A percentile compares a stretch with the other conserved stretches of the same genome.
These are phyloP conservation scores for Phytopythium delawarense DNA, from an alignment of 352 stramenopile species.

Conservation along the genomic window DNA sequence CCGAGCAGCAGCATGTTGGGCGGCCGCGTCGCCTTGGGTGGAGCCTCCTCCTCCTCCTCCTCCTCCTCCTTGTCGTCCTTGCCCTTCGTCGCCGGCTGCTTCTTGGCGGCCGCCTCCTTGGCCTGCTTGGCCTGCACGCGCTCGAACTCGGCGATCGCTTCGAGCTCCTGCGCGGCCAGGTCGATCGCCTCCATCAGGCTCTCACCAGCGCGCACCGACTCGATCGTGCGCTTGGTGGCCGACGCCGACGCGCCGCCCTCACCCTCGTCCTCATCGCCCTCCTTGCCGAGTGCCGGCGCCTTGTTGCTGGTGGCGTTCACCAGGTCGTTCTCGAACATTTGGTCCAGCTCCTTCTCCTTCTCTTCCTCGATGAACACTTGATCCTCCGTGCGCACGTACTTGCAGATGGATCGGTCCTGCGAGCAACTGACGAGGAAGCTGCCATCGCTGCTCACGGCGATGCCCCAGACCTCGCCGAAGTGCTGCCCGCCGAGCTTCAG, in stretches of 20 bases:
- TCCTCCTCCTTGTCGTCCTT: conserved; percentile 14
- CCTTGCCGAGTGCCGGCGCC: conserved; percentile 58
- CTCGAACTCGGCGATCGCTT: conserved; percentile 78
- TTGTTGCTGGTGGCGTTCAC: conserved; percentile 70
- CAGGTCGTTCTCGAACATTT: conserved; percentile 94
- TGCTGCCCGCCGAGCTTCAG: conserved; percentile 74
- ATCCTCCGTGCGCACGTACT: conserved; percentile 96
- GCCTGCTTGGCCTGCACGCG: conserved; percentile 56
- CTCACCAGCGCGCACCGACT: conserved; percentile 88
- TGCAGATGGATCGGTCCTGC: conserved; percentile 96
- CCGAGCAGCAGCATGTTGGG: conserved; percentile 94
- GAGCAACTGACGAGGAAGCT: conserved; percentile 94
- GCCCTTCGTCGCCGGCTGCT: conserved; percentile 39
- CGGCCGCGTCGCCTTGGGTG: conserved; percentile 54
- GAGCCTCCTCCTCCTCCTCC: conserved; percentile 12
- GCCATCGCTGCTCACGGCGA: conserved; percentile 90
- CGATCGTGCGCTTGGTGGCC: conserved; percentile 89
- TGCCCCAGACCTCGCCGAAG: conserved; percentile 84
- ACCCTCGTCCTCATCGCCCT: conserved; percentile 42
- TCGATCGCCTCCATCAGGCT: conserved; percentile 96
- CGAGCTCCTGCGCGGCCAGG: conserved; percentile 88
- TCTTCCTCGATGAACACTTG: conserved; percentile 99
- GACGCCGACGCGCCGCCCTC: conserved; percentile 70
- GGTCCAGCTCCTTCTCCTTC: conserved; percentile 93
- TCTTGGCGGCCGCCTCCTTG: conserved; percentile 55